Conservation (phyloP, 2,329 filamentous ascomycete genomes). For the Uncinocarpus reesii region DNA sequence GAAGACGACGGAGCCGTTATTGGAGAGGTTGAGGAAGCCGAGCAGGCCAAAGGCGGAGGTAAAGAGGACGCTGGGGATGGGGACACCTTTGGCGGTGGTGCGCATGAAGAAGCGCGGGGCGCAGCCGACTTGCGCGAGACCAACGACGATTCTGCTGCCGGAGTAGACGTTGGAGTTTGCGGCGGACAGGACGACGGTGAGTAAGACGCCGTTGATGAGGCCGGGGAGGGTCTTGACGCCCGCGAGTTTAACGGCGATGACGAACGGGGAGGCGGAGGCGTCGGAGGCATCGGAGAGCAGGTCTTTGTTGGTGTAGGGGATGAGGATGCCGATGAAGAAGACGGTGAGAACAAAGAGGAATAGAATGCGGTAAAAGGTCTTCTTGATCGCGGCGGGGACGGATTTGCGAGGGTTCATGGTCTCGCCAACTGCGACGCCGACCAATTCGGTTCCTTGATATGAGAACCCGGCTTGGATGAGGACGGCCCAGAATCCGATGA, state of each 20-base stretch:
- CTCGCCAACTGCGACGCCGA: slow-evolving; percentile 69
- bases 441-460: slow-evolving; percentile 57
- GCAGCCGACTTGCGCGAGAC: slow-evolving; percentile 44
- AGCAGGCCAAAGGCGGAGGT: slow-evolving; percentile 50
- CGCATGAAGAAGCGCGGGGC: slow-evolving; percentile 36
- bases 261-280: slow-evolving; percentile 34
- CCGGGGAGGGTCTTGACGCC: slow-evolving; percentile 32
- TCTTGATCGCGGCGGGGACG: slow-evolving; percentile 61
- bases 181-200: slow-evolving; percentile 36
- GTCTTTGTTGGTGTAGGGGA: slow-evolving; percentile 51
- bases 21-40: slow-evolving; percentile 59
- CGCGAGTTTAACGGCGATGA: slow-evolving; percentile 33
- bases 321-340: slow-evolving; percentile 60
- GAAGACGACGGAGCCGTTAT: slow-evolving; percentile 52
- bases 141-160: slow-evolving; percentile 58
- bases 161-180: slow-evolving; percentile 36
- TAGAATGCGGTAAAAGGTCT: slow-evolving; percentile 66
- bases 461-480: slow-evolving; percentile 38
- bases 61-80: slow-evolving; percentile 36
- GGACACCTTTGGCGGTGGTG: slow-evolving; percentile 36
- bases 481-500: slow-evolving; percentile 51
- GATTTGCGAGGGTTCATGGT: slow-evolving; percentile 60
- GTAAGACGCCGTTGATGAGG: slow-evolving; percentile 35
- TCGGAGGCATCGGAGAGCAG: slow-evolving; percentile 36
- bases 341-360: slow-evolving; percentile 41